Base-by-base conservation (phyloP, 306 rosid species). In the Pachyrhizus erosus region DNA sequence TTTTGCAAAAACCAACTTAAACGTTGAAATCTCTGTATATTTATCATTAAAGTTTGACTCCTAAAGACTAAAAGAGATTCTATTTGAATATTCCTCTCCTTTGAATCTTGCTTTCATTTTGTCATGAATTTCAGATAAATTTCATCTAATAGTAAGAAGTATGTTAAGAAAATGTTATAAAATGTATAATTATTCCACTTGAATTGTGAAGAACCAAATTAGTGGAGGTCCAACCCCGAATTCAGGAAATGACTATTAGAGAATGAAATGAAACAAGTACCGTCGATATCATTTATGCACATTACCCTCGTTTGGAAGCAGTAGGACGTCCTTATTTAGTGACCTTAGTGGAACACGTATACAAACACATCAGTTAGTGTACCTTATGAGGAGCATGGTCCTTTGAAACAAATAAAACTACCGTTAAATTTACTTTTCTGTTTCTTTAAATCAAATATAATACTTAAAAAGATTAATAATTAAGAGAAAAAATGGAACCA, bases 311-410 rank as follows among this genome's bases (percentile, higher is more conserved):
- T 76, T 43, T 46, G 58, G 17, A 76, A 79, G 18, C 8, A 26
- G 49, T 75, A 37, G 43, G 58, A 64, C 24, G 42, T 20, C 58
- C 75, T 60, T 61, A 37, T 17, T 62, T 49, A 76, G 78, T 89
- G 86, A 84, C 87, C 80, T 29, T 84, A 89, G 91, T 90, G 97
- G 93, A 86, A 85, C 91, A 90, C 91, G 92, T 79, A 66, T 72
- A 85, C 87, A 90, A 75, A 84, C 86, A 87, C 89, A 39, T n/a
- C n/a, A 73, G 10, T 49, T n/a, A 73, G 29, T 24, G 10, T 64
- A 60, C 78, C 48, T 10, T 39, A 18, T 27, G 21, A 17, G 80
- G 82, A n/a, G 40, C 40, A 57, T 60, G 49, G 61, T 77, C 82
- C 80, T 83, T 73, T 46, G 14, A 0, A 61, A 61, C 29, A 8